These are phyloP conservation scores for Mortierella polycephala DNA, from an alignment of 371 early-diverging fungal genomes.

Conservation along the genomic window DNA sequence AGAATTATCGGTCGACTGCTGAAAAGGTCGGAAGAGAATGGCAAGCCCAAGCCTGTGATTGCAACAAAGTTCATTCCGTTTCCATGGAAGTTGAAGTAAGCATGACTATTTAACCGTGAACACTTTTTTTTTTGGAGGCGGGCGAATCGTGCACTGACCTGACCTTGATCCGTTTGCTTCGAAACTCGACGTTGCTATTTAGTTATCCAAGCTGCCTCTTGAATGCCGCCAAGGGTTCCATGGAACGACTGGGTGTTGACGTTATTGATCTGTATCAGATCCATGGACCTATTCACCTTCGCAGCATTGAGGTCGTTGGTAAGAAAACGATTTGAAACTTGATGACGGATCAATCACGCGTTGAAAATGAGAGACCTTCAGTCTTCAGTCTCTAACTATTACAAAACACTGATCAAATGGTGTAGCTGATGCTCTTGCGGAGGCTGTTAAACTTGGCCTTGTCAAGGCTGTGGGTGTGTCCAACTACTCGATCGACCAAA, in stretches of 20 bases:
- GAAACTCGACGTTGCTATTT: slow-evolving; percentile 6
- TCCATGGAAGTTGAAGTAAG: slow-evolving; percentile 42
- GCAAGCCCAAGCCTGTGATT: slow-evolving; percentile 49
- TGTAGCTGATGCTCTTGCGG: slow-evolving; percentile 62
- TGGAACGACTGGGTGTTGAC: slow-evolving; percentile 64
- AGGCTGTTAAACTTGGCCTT: slow-evolving; percentile 63
- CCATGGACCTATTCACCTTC: slow-evolving; percentile 74
- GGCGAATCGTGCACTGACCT: not conserved
- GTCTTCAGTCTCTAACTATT: not conserved
- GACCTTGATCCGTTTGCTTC: not conserved
- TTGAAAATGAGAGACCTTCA: not conserved
- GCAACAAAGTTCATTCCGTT: slow-evolving; percentile 67
- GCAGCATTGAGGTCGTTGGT: slow-evolving; percentile 61
- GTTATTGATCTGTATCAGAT: slow-evolving; percentile 78
- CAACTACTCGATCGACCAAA: slow-evolving; percentile 68
- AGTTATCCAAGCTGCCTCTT: slow-evolving; percentile 59
- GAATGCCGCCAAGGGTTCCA: slow-evolving; percentile 61
- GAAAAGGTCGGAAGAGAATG: slow-evolving; percentile 24
- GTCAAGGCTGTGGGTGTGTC: slow-evolving; percentile 75
- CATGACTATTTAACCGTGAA: not conserved
- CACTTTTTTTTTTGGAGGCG: not conserved
- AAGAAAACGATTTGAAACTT: slow-evolving; percentile 14
- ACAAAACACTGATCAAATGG: not conserved
- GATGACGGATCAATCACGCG: not conserved
- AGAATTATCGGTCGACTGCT: slow-evolving; percentile 57